Evolutionary conservation across 139 green algal species (phyloP).

Genomic region (Trebouxia sp.): DNA sequence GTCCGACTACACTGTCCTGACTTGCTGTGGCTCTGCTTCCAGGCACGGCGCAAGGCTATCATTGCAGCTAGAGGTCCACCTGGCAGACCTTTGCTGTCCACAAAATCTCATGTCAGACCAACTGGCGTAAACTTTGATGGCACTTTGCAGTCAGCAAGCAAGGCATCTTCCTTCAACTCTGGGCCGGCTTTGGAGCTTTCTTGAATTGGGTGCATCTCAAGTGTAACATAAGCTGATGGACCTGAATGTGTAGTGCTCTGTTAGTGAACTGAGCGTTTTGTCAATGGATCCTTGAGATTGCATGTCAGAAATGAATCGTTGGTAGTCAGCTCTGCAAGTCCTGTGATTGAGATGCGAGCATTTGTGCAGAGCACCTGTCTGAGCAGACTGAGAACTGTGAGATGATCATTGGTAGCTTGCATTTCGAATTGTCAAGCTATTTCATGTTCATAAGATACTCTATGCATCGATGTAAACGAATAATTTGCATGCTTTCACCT

Average conservation of each 20-base stretch:
- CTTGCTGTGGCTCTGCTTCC: too few relatives aligned
- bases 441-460: too few relatives aligned
- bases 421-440: neutral
- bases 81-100: neutral
- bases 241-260: neutral
- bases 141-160: neutral
- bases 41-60: conserved; percentile 1
- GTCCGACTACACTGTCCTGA: too few relatives aligned
- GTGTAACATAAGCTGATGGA: conserved; percentile 13
- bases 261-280: neutral
- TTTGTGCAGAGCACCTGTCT: conserved; percentile 1
- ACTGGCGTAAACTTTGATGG: neutral
- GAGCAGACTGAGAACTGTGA: conserved; percentile 20
- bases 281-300: neutral
- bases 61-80: neutral
- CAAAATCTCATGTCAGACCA: neutral
- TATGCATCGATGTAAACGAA: too few relatives aligned
- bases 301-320: neutral
- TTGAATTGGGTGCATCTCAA: conserved; percentile 18
- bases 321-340: neutral
- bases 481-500: too few relatives aligned
- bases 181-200: conserved; percentile 23
- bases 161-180: neutral
- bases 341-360: conserved; percentile 14
- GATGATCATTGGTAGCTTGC: neutral